phyloP scores from a whole-genome alignment of 441 rosid genomes.

The Euphorbia neoarborescens region DNA sequence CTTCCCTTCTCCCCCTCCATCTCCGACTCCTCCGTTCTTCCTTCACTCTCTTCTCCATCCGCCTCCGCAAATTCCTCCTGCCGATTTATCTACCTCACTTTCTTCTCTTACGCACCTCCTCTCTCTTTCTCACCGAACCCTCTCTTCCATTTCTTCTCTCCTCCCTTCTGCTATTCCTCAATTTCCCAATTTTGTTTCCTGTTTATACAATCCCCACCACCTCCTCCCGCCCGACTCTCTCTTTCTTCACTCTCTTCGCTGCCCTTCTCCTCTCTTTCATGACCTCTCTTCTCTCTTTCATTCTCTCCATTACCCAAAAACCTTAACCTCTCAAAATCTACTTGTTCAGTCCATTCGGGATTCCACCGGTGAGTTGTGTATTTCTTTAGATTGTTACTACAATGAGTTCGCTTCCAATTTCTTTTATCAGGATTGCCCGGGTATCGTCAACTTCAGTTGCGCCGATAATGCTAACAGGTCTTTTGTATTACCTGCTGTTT shows the following conservation, averaged over 20 bases:
- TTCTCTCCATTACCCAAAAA: constrained; percentile 41
- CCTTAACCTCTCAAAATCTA: constrained; percentile 24
- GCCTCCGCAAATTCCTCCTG: constrained; percentile 18
- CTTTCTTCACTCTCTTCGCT: constrained; percentile 59
- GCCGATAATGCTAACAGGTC: constrained; percentile 24
- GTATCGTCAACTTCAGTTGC: constrained; percentile 31
- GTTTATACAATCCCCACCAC: constrained; percentile 59
- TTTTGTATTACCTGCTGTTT: constrained; percentile 25
- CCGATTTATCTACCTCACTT: constrained; percentile 42
- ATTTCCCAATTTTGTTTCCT: constrained; percentile 32
- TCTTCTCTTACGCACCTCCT: constrained; percentile 42
- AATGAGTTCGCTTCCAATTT: constrained; percentile 34
- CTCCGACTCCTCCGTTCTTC: constrained; percentile 17
- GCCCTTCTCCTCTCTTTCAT: constrained; percentile 39
- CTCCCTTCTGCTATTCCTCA: constrained; percentile 27
- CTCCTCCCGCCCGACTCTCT: constrained; percentile 63
- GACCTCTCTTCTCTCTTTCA: constrained; percentile 24
- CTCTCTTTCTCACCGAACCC: constrained; percentile 37
- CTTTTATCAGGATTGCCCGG: constrained; percentile 60
- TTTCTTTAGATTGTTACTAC: constrained; percentile 45
- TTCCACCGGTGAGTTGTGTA: constrained; percentile 29
- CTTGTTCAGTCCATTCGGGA: constrained; percentile 16
- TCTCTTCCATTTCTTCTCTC: constrained; percentile 30
- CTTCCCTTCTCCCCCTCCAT: constrained; percentile 11
- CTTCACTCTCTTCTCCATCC: constrained; percentile 14